Base-by-base conservation (phyloP, 495 filamentous ascomycete genomes). In the Aspergillus campestris region DNA sequence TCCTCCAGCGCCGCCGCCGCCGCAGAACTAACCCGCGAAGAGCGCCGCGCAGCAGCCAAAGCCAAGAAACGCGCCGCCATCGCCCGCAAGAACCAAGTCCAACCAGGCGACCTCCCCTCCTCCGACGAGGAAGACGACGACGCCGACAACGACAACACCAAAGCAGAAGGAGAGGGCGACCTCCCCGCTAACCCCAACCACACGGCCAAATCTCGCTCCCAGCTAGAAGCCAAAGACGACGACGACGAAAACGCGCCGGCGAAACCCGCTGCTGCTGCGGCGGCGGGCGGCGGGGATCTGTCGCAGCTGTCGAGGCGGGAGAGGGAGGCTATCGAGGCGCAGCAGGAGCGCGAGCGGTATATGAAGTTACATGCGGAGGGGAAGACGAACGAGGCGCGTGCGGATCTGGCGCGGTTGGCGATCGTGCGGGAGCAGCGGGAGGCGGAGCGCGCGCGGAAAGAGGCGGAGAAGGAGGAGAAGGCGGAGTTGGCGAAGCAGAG, bases 311-410 rank as follows among this genome's bases (percentile, higher is more conserved):
- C 80, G 41, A 77, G 91, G 28, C 79, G 84, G 33, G 91, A 97
- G 78, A 75, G 89, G 11, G 92, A 97, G 70, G 87, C 92, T 0
- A 51, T 94, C 24, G 82, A 95, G 70, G 89, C 90, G 0, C 81
- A 84, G 51, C 84, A 88, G 62, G 87, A 87, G 7, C 87, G 87
- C 58, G 90, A 95, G 73, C 75, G 83, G 43, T 97, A 95, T 58
- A 76, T 84, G 75, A 95, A 96, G 74, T 61, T 97, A 52, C 92
- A 98, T 56, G 88, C 88, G 45, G 88, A 88, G 55, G 92, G 92
- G 44, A 96, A 96, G 77, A 96, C 92, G 33, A 94, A 98, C 44
- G 87, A 97, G 72, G 92, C 91, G 14, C 84, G 84, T 53, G 82
- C 88, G n/a, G 92, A 98, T 72, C 55, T 97, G 57, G 92, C 86